Base-by-base conservation (phyloP, 257 asterid genomes). In the Solanum peruvianum region DNA sequence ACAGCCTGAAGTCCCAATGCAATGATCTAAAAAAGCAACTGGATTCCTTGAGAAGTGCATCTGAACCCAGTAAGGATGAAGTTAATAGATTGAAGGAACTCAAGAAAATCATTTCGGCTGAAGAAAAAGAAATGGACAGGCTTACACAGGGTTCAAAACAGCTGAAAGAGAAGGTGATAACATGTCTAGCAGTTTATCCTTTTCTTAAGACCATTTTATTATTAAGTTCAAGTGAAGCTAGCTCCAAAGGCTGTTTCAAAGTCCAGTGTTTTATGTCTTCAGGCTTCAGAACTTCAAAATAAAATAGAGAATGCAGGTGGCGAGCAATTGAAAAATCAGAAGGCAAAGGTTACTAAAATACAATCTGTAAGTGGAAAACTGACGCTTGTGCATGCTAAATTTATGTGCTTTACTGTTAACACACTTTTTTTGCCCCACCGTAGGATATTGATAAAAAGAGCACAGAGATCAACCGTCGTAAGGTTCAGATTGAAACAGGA, bases 301-400 rank as follows among this genome's bases (percentile, higher is more conserved):
- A 96, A 93, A 90, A 93, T 97, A 23, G 99, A 97, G 92, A 96
- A 95, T 92, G 99, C 99, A 47, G 99, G 99, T 49, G 99, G 99
- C 25, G 99, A 93, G 88, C 93, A 88, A 66, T 83, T 97, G 93
- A 93, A 91, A 91, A 92, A 83, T 72, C 98, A 96, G 84, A 96
- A 95, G 92, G 90, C 96, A 35, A 92, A 81, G 82, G 98, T 96
- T 85, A 82, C 87, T 88, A 92, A 91, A 90, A 92, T 97, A 86
- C 98, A 97, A 85, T 90, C 97, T 86, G 99, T 97, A 90, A 94
- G 99, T 94, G 29, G 29, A 49, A 21, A 81, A 73, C 82, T 31
- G 45, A 49, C 44, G 45, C 20, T 44, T 49, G 70, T 81, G 69
- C 69, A 31, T 49, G 31, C 25, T 52, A 56, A 31, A 6, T 12